phyloP scores from a whole-genome alignment of 179 eudicot genomes.

The Camellia oleifera region DNA sequence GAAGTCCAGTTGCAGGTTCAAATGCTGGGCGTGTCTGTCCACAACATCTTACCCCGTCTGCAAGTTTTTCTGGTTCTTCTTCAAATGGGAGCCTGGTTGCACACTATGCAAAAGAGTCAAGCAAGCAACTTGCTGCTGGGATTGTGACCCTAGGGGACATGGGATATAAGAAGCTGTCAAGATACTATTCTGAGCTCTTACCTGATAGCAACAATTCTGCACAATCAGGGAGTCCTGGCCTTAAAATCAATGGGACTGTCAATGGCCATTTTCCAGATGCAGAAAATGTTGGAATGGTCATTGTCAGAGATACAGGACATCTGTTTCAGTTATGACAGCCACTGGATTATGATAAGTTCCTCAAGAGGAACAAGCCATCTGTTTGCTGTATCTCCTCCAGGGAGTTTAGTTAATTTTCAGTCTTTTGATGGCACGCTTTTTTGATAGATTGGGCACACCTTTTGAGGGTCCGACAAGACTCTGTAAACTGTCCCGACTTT shows the following conservation, averaged over 20 bases:
- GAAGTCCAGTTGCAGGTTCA: conserved; percentile 41
- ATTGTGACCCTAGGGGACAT: conserved; percentile 75
- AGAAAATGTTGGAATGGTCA: conserved; percentile 77
- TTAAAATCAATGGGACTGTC: conserved; percentile 47
- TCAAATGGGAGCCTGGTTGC: conserved; percentile 79
- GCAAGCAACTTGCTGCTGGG: conserved; percentile 90
- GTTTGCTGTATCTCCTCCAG: conserved; percentile 75
- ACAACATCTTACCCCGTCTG: conserved; percentile 55
- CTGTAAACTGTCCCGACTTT: no score
- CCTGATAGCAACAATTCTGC: conserved; percentile 54
- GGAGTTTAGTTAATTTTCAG: conserved; percentile 51
- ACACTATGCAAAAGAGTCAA: conserved; percentile 79
- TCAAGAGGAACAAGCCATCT: conserved; percentile 90
- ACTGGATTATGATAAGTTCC: conserved; percentile 83
- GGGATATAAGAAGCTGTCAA: conserved; percentile 79
- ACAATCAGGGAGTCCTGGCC: conserved; percentile 39
- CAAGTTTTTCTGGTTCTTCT: conserved; percentile 42
- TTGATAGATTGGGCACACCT: no score
- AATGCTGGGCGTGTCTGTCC: conserved; percentile 61
- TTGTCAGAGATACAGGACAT: conserved; percentile 55
- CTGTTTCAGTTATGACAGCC: conserved; percentile 81
- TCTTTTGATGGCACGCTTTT: conserved; percentile 24
- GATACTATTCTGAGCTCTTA: conserved; percentile 70
- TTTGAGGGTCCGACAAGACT: no score
- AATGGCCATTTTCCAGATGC: conserved; percentile 40